These are phyloP conservation scores for Pinus tabuliformis DNA, from an alignment of 75 land plant species.

Conservation along the genomic window DNA sequence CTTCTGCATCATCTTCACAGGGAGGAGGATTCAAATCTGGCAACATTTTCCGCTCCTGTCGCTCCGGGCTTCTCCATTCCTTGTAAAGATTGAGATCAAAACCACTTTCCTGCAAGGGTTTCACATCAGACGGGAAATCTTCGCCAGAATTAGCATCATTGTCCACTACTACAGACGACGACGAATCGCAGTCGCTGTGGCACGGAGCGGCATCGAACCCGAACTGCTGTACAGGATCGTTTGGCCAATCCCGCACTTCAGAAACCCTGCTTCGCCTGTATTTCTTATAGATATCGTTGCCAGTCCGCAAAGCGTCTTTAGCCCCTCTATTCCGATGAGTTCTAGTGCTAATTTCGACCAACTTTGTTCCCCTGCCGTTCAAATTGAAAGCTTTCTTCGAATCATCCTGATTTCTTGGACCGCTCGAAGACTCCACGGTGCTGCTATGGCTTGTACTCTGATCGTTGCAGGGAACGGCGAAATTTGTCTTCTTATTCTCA, in stretches of 20 bases:
- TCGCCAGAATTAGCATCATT: conserved; percentile 13
- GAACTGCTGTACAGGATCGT: neutral
- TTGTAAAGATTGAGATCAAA: neutral
- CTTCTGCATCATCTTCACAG: neutral
- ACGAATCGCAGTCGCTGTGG: conserved; percentile 36
- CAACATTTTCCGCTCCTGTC: neutral
- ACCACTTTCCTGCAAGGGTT: neutral
- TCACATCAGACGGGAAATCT: neutral
- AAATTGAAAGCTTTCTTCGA: neutral
- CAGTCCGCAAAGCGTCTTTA: conserved; percentile 3
- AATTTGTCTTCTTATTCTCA: conserved; percentile 37
- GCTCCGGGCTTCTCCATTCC: no score
- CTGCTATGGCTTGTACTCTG: conserved; percentile 36
- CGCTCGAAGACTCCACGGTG: conserved; percentile 27
- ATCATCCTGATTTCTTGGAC: conserved; percentile 15
- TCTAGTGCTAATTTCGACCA: neutral
- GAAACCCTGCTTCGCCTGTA: conserved; percentile 14
- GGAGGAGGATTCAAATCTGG: conserved; percentile 9
- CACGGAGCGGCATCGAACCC: conserved; percentile 20
- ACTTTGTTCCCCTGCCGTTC: neutral
- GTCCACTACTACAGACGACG: conserved; percentile 33
- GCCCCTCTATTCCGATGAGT: neutral
- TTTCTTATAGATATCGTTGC: conserved; percentile 1
- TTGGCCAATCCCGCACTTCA: neutral
- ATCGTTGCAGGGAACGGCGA: conserved; percentile 26